Evolutionary conservation across 768 basidiomycete genomes (phyloP).

Genomic region (Kwoniella dejecticola): DNA sequence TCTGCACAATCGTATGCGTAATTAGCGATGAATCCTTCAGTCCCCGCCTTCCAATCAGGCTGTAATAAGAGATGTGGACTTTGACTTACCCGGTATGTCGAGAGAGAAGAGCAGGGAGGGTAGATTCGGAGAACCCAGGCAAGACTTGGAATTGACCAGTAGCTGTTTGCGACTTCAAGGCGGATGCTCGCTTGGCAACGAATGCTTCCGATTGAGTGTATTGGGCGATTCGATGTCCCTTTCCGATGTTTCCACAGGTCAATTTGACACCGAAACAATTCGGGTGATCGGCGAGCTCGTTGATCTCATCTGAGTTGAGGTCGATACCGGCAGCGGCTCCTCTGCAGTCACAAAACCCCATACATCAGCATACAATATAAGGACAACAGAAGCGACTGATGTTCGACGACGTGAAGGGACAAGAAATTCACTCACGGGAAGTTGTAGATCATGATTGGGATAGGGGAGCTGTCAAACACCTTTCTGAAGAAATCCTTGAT

Average conservation of each 20-base stretch:
- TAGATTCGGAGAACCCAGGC: slow-evolving; percentile 72
- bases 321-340: slow-evolving; percentile 67
- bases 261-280: slow-evolving; percentile 83
- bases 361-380: background rate
- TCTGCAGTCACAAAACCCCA: slow-evolving; percentile 23
- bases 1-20: background rate
- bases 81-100: slow-evolving; percentile 62
- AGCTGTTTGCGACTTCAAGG: slow-evolving; percentile 60
- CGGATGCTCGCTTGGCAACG: slow-evolving; percentile 38
- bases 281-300: slow-evolving; percentile 69
- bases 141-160: slow-evolving; percentile 60
- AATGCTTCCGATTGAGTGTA: slow-evolving; percentile 57
- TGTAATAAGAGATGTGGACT: background rate
- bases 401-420: too few species aligned
- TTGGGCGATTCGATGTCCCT: slow-evolving; percentile 73
- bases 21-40: background rate
- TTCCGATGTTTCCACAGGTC: slow-evolving; percentile 82
- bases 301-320: slow-evolving; percentile 76
- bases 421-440: slow-evolving; percentile 65
- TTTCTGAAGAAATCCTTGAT: slow-evolving; percentile 55
- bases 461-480: slow-evolving; percentile 60
- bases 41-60: too few species aligned
- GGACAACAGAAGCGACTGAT: too few species aligned
- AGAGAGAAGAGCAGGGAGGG: slow-evolving; percentile 64
- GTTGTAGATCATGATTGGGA: slow-evolving; percentile 78